Conservation (phyloP, 192 early-diverging fungal genomes). For the Piromyces sp. region DNA sequence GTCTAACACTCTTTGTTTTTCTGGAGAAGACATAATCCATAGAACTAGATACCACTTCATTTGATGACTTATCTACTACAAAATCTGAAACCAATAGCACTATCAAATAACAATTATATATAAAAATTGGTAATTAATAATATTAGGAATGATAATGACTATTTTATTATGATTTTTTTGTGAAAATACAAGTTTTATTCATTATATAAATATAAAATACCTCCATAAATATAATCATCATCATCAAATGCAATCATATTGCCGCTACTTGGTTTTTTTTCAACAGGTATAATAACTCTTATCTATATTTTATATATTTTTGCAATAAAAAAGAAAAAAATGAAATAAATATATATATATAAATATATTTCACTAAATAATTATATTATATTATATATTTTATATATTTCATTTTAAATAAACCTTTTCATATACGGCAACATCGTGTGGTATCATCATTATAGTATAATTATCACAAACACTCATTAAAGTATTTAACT, state of each 20-base stretch:
- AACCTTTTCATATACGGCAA: neutral
- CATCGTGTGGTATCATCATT: neutral
- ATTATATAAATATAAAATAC: neutral
- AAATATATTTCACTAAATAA: no score
- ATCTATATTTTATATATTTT: neutral
- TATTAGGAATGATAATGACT: no score
- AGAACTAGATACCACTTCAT: neutral
- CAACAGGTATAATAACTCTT: neutral
- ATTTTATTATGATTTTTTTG: no score
- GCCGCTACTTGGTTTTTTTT: neutral
- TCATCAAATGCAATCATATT: neutral
- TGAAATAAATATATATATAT: no score
- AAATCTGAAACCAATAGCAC: neutral
- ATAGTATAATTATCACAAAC: neutral
- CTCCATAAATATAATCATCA: neutral
- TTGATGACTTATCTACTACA: neutral
- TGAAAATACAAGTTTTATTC: no score
- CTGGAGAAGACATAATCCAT: neutral
- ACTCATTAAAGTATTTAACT: neutral
- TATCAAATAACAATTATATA: neutral
- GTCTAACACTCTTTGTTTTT: neutral
- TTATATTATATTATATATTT: no score
- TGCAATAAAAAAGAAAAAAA: no score
- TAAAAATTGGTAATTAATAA: no score
- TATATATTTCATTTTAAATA: no score